phyloP scores from a whole-genome alignment of 2,329 filamentous ascomycete species.

The Beauveria varroae region DNA sequence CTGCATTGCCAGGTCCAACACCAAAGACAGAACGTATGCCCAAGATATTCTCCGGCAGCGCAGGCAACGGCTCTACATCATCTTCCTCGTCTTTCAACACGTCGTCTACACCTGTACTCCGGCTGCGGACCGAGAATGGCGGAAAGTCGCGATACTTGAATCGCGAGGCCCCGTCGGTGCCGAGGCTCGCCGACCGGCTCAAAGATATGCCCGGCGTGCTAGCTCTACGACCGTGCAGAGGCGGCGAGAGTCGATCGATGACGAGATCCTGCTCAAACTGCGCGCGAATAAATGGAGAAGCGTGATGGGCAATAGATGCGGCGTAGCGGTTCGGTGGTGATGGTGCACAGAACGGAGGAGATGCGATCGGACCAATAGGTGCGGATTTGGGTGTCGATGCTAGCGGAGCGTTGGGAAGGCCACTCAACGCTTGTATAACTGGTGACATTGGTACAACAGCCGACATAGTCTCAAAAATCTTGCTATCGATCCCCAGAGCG shows the following conservation, averaged over 20 bases:
- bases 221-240: slow-evolving; percentile 19
- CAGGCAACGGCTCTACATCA: slow-evolving; percentile 21
- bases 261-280: slow-evolving; percentile 32
- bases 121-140: slow-evolving; percentile 28
- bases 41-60: slow-evolving; percentile 27
- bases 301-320: slow-evolving; percentile 23
- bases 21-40: slow-evolving; percentile 16
- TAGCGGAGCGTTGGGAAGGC: not conserved
- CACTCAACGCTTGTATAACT: slow-evolving; percentile 23
- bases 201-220: slow-evolving; percentile 17
- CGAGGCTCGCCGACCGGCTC: slow-evolving; percentile 29
- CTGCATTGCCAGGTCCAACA: not conserved
- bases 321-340: slow-evolving; percentile 22
- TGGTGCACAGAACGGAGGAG: slow-evolving; percentile 18
- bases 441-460: slow-evolving; percentile 24
- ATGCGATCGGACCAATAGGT: slow-evolving; percentile 18
- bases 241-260: slow-evolving; percentile 30
- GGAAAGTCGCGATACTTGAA: slow-evolving; percentile 29
- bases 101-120: slow-evolving; percentile 20
- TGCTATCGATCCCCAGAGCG: slow-evolving; percentile 26
- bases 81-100: slow-evolving; percentile 16
- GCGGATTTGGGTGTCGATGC: slow-evolving; percentile 18
- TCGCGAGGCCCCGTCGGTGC: slow-evolving; percentile 21
- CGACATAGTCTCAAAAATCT: slow-evolving; percentile 8
- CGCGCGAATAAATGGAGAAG: slow-evolving; percentile 27